Percentiles rank a stretch among this genome's conserved stretches.
These are phyloP conservation scores for Suillus variegatus DNA, from an alignment of 768 basidiomycete species.

Conservation along the genomic window DNA sequence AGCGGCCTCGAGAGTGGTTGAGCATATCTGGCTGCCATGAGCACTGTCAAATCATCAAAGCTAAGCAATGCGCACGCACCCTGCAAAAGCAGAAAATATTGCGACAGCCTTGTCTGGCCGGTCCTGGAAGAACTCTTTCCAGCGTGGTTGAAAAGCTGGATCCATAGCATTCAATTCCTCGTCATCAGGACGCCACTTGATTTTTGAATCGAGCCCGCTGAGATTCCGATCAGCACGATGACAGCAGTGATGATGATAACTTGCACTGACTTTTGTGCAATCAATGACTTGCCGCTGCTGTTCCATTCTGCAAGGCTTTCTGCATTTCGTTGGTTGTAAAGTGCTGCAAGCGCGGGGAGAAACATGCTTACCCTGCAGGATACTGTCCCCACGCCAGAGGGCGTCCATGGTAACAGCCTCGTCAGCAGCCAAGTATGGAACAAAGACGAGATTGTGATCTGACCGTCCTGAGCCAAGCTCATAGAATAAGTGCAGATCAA, in stretches of 20 bases:
- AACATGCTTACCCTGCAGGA: slow-evolving; percentile 39
- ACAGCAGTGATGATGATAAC: neutral
- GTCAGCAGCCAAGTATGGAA: slow-evolving; percentile 42
- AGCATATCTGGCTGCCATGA: too few relatives aligned
- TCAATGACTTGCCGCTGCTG: slow-evolving; percentile 41
- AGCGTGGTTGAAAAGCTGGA: slow-evolving; percentile 47
- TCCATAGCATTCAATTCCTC: slow-evolving; percentile 51
- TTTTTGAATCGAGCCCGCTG: slow-evolving; percentile 55
- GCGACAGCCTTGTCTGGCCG: slow-evolving; percentile 59
- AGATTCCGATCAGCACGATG: neutral
- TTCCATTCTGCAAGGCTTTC: slow-evolving; percentile 30
- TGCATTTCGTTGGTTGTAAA: neutral
- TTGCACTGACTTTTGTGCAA: slow-evolving; percentile 51
- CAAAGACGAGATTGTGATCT: slow-evolving; percentile 34
- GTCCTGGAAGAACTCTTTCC: slow-evolving; percentile 50
- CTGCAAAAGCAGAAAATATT: slow-evolving; percentile 26
- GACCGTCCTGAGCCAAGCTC: neutral
- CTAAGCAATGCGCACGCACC: slow-evolving; percentile 24
- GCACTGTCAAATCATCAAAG: too few relatives aligned
- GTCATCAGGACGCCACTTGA: slow-evolving; percentile 54
- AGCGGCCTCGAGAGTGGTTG: too few relatives aligned
- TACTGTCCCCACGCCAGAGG: slow-evolving; percentile 42
- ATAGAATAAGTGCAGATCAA: neutral
- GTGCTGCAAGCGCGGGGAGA: slow-evolving; percentile 10
- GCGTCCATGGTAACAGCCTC: slow-evolving; percentile 51